phyloP scores from a whole-genome alignment of 768 basidiomycete species.

The Hericium rajendrae region DNA sequence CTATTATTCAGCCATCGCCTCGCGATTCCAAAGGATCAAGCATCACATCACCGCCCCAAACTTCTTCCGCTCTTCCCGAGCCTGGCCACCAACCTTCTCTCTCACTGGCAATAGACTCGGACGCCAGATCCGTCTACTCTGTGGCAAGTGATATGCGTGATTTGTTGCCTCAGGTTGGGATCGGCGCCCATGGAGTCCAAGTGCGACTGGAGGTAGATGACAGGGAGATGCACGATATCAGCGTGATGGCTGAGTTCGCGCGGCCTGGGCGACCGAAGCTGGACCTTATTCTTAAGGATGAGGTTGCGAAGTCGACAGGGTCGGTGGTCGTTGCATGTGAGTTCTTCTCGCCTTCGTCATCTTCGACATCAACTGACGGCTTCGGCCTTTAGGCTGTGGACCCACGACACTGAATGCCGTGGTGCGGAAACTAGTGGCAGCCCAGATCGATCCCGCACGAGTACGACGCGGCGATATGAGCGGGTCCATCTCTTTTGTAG shows the following conservation, averaged over 20 bases:
- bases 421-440: constrained; percentile 54
- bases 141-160: constrained; percentile 18
- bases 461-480: constrained; percentile 47
- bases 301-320: constrained; percentile 46
- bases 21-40: not conserved
- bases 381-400: constrained; percentile 49
- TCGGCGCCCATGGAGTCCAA: constrained; percentile 17
- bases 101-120: not conserved
- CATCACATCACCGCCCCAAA: not conserved
- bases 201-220: constrained; percentile 40
- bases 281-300: constrained; percentile 51
- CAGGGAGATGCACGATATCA: constrained; percentile 50
- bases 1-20: not conserved
- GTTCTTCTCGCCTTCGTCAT: not conserved
- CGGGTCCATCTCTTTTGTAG: constrained; percentile 50
- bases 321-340: constrained; percentile 53
- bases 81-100: not conserved
- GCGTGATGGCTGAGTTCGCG: constrained; percentile 50
- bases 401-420: constrained; percentile 60
- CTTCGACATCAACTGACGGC: not conserved
- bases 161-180: constrained; percentile 16
- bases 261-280: constrained; percentile 60
- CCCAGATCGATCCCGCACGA: constrained; percentile 46
- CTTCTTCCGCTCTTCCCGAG: not conserved
- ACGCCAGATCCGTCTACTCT: constrained; percentile 1